Evolutionary conservation across 345 rosid genomes (phyloP).

Genomic region (Arabidopsis arenosa): DNA sequence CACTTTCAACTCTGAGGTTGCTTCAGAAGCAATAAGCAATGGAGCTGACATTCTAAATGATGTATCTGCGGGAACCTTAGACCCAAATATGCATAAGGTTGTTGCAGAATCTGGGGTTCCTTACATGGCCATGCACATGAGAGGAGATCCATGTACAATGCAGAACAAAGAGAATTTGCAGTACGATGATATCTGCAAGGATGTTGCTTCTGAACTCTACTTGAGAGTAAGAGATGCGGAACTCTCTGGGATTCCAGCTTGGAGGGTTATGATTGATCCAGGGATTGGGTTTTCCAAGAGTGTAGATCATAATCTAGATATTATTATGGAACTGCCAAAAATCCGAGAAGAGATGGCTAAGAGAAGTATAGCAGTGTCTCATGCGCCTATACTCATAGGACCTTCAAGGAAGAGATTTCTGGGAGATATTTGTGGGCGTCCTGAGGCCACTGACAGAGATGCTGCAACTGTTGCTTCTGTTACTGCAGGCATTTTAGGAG

Average conservation of each 20-base stretch:
- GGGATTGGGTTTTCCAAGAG: constrained; percentile 93
- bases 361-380: constrained; percentile 73
- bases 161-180: constrained; percentile 73
- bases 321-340: constrained; percentile 63
- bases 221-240: constrained; percentile 69
- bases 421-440: constrained; percentile 72
- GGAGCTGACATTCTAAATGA: constrained; percentile 93
- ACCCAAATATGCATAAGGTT: constrained; percentile 67
- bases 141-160: constrained; percentile 90
- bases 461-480: constrained; percentile 82
- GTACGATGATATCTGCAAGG: constrained; percentile 66
- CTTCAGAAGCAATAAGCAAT: constrained; percentile 69
- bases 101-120: constrained; percentile 71
- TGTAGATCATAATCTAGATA: constrained; percentile 69
- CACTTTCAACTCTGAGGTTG: constrained; percentile 87
- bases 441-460: constrained; percentile 76
- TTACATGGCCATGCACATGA: constrained; percentile 92
- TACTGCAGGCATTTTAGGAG: constrained; percentile 69
- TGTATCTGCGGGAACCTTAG: constrained; percentile 82
- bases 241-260: constrained; percentile 76
- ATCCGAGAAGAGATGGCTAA: constrained; percentile 68
- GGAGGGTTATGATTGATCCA: constrained; percentile 89
- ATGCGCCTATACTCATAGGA: constrained; percentile 74
- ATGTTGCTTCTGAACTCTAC: constrained; percentile 76
- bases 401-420: constrained; percentile 88